Percentiles rank a stretch among this genome's conserved stretches.
Evolutionary conservation across 2,329 filamentous ascomycete species (phyloP).

Genomic region (Neonectria sp.): DNA sequence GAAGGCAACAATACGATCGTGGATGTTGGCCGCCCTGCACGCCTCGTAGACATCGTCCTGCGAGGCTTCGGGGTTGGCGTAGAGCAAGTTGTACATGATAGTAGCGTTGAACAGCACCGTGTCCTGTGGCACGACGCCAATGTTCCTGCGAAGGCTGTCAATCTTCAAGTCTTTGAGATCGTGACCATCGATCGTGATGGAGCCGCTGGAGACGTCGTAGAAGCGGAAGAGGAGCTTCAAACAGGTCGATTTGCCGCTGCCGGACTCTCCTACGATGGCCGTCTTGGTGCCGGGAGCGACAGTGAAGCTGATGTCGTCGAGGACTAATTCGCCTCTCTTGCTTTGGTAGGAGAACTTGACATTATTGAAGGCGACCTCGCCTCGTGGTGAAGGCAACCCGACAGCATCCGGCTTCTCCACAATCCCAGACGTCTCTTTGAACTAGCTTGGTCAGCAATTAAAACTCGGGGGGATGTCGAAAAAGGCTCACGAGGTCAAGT

Average conservation of each 20-base stretch:
- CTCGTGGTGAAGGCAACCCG: slow-evolving; percentile 49
- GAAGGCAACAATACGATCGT: slow-evolving; percentile 68
- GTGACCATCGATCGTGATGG: slow-evolving; percentile 62
- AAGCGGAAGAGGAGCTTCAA: slow-evolving; percentile 66
- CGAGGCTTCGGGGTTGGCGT: slow-evolving; percentile 64
- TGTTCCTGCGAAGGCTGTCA: slow-evolving; percentile 56
- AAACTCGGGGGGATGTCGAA: accelerated
- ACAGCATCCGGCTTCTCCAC: slow-evolving; percentile 59
- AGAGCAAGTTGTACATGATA: slow-evolving; percentile 69
- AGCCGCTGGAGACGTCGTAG: slow-evolving; percentile 63
- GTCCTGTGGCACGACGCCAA: slow-evolving; percentile 63
- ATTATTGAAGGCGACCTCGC: slow-evolving; percentile 59
- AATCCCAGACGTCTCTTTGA: slow-evolving; percentile 61
- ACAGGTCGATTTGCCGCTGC: slow-evolving; percentile 65
- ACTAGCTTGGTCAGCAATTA: slow-evolving; percentile 47
- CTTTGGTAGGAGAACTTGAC: slow-evolving; percentile 62
- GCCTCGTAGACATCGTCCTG: slow-evolving; percentile 66
- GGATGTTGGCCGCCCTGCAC: slow-evolving; percentile 68
- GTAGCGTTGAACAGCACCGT: slow-evolving; percentile 67
- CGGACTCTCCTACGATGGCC: slow-evolving; percentile 62
- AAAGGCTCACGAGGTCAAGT: slow-evolving; percentile 56
- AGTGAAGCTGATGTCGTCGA: slow-evolving; percentile 59
- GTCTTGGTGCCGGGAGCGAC: slow-evolving; percentile 62
- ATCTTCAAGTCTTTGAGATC: slow-evolving; percentile 61
- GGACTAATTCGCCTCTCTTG: slow-evolving; percentile 53